Percentiles rank a stretch among this genome's conserved stretches.
phyloP scores from a whole-genome alignment of 257 asterid species.

The Lycium ferocissimum region DNA sequence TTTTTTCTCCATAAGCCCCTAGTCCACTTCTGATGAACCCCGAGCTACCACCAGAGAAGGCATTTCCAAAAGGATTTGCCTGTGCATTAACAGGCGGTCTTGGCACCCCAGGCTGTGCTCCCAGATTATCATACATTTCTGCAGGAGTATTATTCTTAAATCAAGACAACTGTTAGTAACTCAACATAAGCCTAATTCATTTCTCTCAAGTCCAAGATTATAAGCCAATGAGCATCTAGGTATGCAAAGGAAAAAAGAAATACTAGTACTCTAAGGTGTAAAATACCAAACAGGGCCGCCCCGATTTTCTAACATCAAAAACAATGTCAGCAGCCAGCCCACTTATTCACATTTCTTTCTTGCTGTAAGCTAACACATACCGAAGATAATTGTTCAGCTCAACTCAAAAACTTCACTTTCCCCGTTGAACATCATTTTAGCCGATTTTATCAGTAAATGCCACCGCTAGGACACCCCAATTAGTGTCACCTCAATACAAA shows the following conservation, averaged over 20 bases:
- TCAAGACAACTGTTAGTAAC: constrained; percentile 23
- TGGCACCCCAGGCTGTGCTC: constrained; percentile 30
- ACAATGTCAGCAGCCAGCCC: background rate
- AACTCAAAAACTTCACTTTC: constrained; percentile 19
- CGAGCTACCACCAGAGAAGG: constrained; percentile 34
- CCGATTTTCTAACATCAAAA: background rate
- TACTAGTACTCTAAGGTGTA: background rate
- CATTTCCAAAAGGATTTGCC: constrained; percentile 32
- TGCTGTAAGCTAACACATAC: background rate
- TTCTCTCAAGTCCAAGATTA: background rate
- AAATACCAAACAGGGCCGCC: background rate
- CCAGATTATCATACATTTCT: constrained; percentile 31
- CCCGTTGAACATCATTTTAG: constrained; percentile 1
- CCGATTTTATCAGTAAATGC: background rate
- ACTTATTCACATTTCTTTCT: background rate
- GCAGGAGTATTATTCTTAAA: constrained; percentile 24
- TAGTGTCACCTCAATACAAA: constrained; percentile 17
- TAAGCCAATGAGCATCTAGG: background rate
- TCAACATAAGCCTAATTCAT: constrained; percentile 23
- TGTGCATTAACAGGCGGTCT: constrained; percentile 20
- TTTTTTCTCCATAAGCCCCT: constrained; percentile 36
- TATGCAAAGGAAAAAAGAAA: background rate
- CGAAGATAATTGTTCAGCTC: background rate
- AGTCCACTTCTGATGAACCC: constrained; percentile 30
- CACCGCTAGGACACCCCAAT: background rate